Percentiles rank a stretch among this genome's conserved stretches.
Conservation (phyloP, 768 basidiomycete species). For the Termitomyces sp. region DNA sequence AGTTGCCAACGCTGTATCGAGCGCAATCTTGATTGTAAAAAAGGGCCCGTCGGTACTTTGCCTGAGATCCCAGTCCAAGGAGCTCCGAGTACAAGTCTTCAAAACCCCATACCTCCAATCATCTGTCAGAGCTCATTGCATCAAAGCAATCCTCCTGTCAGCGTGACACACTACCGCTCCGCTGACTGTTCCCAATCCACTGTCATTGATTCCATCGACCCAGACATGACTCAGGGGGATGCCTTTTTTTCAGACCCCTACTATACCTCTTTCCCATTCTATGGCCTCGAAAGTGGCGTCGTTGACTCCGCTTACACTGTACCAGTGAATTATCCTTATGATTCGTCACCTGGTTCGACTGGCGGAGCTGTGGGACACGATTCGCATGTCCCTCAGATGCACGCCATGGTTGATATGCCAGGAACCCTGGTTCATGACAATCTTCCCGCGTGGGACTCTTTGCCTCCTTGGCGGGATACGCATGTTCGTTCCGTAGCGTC, state of each 20-base stretch:
- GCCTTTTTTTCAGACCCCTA: not conserved
- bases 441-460: not conserved
- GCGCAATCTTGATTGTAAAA: not conserved
- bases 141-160: not conserved
- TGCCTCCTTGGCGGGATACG: not conserved
- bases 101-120: not conserved
- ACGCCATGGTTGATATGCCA: not conserved
- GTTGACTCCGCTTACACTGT: not conserved
- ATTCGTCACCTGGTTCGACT: not conserved
- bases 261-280: not conserved
- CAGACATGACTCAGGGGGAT: not conserved
- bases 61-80: not conserved
- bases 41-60: constrained; percentile 1
- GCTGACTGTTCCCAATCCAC: not conserved
- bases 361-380: not conserved
- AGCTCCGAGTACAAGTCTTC: too few relatives aligned
- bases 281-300: not conserved
- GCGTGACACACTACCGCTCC: not conserved
- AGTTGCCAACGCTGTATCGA: constrained; percentile 7
- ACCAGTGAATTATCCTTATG: not conserved
- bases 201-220: not conserved
- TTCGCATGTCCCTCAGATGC: not conserved
- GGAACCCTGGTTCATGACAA: not conserved
- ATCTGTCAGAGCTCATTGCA: not conserved
- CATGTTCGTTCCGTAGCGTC: not conserved